Evolutionary conservation across 2,329 filamentous ascomycete genomes (phyloP).

Genomic region (Ambrosiella cleistominuta): DNA sequence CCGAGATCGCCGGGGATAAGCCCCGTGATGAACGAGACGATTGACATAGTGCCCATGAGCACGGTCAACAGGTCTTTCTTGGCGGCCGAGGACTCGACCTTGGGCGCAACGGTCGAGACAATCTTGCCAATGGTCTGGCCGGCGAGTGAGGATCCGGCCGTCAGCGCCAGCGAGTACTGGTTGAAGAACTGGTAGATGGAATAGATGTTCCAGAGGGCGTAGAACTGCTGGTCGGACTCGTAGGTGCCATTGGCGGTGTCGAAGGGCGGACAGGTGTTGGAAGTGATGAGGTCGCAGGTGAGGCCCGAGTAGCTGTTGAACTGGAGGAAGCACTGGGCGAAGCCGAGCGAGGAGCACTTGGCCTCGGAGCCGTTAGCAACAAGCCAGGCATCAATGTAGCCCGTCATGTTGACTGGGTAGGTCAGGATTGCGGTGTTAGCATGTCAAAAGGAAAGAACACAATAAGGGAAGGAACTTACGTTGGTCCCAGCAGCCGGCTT

Average conservation of each 20-base stretch:
- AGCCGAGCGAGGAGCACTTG: constrained; percentile 16
- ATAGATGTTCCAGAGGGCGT: constrained; percentile 18
- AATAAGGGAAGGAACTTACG: background rate
- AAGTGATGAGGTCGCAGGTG: constrained; percentile 17
- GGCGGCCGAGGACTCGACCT: constrained; percentile 14
- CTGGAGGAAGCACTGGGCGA: constrained; percentile 17
- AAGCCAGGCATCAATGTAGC: constrained; percentile 17
- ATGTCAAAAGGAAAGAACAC: background rate
- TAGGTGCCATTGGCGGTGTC: constrained; percentile 14
- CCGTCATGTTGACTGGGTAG: constrained; percentile 13
- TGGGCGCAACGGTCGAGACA: constrained; percentile 16
- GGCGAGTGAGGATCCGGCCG: constrained; percentile 16
- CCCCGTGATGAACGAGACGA: constrained; percentile 14
- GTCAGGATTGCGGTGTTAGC: background rate
- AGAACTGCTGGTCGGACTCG: constrained; percentile 17
- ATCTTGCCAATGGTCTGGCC: constrained; percentile 17
- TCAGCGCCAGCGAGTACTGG: constrained; percentile 17
- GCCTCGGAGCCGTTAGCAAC: constrained; percentile 16
- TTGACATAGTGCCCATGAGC: constrained; percentile 13
- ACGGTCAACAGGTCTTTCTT: constrained; percentile 14
- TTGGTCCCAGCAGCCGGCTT: constrained; percentile 8
- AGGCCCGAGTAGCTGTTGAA: constrained; percentile 17
- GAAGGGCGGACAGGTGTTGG: constrained; percentile 16
- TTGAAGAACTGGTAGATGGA: constrained; percentile 18
- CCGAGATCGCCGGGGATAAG: constrained; percentile 15